Conservation (phyloP, 2,329 filamentous ascomycete genomes). For the Didymella pomorum region DNA sequence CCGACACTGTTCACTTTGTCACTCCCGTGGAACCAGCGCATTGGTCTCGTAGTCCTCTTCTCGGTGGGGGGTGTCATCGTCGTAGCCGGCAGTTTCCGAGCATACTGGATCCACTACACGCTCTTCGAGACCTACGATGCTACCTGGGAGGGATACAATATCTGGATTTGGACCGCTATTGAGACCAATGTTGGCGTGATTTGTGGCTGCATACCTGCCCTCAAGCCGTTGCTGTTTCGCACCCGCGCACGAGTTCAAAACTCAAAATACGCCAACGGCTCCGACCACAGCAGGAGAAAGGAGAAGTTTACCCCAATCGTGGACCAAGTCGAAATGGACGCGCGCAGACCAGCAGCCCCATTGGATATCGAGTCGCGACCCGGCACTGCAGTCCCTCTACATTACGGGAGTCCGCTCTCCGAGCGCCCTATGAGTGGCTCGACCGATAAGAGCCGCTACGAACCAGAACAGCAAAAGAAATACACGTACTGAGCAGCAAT, state of each 20-base stretch:
- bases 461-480: constrained; percentile 47
- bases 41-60: constrained; percentile 55
- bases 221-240: constrained; percentile 54
- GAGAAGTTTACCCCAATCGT: constrained; percentile 45
- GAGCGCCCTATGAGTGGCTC: constrained; percentile 46
- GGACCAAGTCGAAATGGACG: constrained; percentile 48
- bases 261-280: constrained; percentile 44
- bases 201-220: constrained; percentile 55
- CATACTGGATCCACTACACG: constrained; percentile 58
- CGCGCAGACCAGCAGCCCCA: constrained; percentile 37
- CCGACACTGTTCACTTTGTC: constrained; percentile 57
- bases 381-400: constrained; percentile 29
- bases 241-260: constrained; percentile 40
- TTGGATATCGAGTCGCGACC: constrained; percentile 36
- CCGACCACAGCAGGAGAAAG: constrained; percentile 40
- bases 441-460: constrained; percentile 47
- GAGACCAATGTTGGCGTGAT: constrained; percentile 56
- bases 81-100: constrained; percentile 56
- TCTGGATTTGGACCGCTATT: constrained; percentile 55
- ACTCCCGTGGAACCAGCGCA: constrained; percentile 54
- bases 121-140: constrained; percentile 56
- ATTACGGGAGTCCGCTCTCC: constrained; percentile 26
- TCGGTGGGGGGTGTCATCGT: constrained; percentile 56
- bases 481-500: constrained; percentile 46
- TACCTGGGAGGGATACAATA: constrained; percentile 56